Base-by-base conservation (phyloP, 2,329 filamentous ascomycete species). In the Fusarium cyanostomum region DNA sequence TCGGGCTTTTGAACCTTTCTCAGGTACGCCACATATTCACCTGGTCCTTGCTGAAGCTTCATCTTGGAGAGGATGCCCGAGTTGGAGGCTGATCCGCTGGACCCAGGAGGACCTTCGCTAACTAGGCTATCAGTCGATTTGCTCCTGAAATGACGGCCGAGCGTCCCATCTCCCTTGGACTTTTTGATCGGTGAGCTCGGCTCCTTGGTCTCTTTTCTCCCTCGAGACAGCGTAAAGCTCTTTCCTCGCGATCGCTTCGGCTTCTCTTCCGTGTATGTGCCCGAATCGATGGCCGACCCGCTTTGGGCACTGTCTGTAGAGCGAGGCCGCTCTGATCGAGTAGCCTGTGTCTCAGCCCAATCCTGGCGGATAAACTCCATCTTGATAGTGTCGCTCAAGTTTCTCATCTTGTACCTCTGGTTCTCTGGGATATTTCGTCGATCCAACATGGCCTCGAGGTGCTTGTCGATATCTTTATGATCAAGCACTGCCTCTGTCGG, bases 331-430 rank as follows among this genome's bases (percentile, higher is more conserved):
- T 80, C 72, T 74, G 78, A 71, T 73, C 78, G 78, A 67, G 80
- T 78, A 50, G 83, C 82, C 74, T 81, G 80, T 77, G 84, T 88
- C 74, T 90, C 90, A 7, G 86, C 87, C 82, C 91, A 92, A 74
- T 97, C 92, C 74, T 96, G 94, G 50, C 90, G 89, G 70, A 98
- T 93, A 71, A 99, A 96, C 73, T 98, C 94, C 73, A 93, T 92
- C 78, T 99, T 99, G 80, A 98, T 94, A 31, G 91, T 90, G 65
- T 92, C 85, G 62, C 92, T 92, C 59, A 99, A 81, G 54, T 89
- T 94, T 41, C 94, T 87, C 93, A 99, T 97, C 79, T 96, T 96
- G 76, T 94, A 92, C 52, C 94, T 86, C 82, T 97, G 93, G 64
- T 97, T 91, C 72, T 96, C 92, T 4, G 94, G 94, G 52, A 98